phyloP scores from a whole-genome alignment of 441 rosid genomes.

The Isatis lusitanica region DNA sequence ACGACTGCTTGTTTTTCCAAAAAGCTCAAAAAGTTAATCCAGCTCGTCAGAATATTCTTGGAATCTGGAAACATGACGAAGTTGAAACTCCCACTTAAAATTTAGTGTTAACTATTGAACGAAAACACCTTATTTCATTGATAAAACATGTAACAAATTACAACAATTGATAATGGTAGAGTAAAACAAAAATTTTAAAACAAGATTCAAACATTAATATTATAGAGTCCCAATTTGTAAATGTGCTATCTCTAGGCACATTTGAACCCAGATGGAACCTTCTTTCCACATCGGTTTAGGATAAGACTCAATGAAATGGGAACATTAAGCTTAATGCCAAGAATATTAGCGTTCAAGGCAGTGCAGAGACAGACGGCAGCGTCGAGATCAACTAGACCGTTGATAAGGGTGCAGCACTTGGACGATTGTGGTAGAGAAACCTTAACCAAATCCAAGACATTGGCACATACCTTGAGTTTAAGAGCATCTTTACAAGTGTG shows the following conservation, averaged over 20 bases:
- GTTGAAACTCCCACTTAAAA: too few relatives aligned
- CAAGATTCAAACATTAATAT: background rate
- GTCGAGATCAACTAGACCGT: conserved; percentile 13
- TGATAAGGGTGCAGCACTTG: conserved; percentile 9
- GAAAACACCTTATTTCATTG: background rate
- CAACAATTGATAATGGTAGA: background rate
- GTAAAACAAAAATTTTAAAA: background rate
- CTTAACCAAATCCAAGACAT: conserved; percentile 23
- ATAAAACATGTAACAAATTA: background rate
- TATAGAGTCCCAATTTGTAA: background rate
- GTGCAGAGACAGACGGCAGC: conserved; percentile 32
- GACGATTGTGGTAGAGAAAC: conserved; percentile 19
- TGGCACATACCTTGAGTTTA: conserved; percentile 26
- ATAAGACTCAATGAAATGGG: conserved; percentile 22
- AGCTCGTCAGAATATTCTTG: too few relatives aligned
- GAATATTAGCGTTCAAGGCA: conserved; percentile 21
- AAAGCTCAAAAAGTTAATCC: too few relatives aligned
- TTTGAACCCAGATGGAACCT: conserved; percentile 23
- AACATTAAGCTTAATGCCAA: conserved; percentile 22
- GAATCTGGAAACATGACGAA: too few relatives aligned
- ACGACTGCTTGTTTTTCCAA: too few relatives aligned
- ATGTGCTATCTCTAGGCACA: conserved; percentile 12
- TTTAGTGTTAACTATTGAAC: background rate
- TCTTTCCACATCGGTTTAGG: conserved; percentile 17
- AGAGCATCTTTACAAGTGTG: conserved; percentile 24